Conservation (phyloP, 2,329 filamentous ascomycete genomes). For the Phoma sp. region DNA sequence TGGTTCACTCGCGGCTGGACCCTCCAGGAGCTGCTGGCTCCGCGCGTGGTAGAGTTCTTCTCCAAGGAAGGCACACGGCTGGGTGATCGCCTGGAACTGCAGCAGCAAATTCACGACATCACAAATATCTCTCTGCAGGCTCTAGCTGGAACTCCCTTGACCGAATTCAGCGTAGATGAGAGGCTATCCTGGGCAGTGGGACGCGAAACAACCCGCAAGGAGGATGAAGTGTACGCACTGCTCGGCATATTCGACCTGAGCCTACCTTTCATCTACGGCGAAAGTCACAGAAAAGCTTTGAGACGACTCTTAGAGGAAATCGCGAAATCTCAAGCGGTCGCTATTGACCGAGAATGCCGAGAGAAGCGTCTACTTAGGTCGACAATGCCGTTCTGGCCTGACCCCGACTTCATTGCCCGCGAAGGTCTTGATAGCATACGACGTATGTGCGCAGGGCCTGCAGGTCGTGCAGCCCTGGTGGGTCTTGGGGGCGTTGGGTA, state of each 20-base stretch:
- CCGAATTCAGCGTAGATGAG: conserved; percentile 19
- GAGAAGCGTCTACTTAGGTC: neutral
- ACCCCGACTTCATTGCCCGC: conserved; percentile 34
- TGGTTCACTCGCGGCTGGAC: conserved; percentile 33
- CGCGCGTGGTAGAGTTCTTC: conserved; percentile 19
- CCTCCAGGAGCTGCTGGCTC: conserved; percentile 28
- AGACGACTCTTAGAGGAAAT: neutral
- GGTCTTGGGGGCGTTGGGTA: conserved; percentile 33
- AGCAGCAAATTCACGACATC: conserved; percentile 13
- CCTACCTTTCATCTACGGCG: conserved; percentile 9
- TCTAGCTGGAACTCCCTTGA: conserved; percentile 2
- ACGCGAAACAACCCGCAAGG: conserved; percentile 31
- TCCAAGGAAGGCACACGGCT: conserved; percentile 12
- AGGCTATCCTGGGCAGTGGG: conserved; percentile 28
- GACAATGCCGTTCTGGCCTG: conserved; percentile 21
- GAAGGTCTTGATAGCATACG: conserved; percentile 5
- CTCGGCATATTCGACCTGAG: conserved; percentile 22
- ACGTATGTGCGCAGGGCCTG: conserved; percentile 1
- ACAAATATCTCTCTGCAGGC: conserved; percentile 18
- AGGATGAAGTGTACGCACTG: conserved; percentile 26
- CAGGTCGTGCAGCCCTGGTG: conserved; percentile 21
- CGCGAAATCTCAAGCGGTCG: conserved; percentile 22
- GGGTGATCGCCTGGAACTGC: conserved; percentile 14
- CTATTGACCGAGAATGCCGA: neutral
- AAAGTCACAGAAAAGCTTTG: conserved; percentile 3